Conservation (phyloP, 805 yeast genomes). For the Wickerhamiella cacticola region DNA sequence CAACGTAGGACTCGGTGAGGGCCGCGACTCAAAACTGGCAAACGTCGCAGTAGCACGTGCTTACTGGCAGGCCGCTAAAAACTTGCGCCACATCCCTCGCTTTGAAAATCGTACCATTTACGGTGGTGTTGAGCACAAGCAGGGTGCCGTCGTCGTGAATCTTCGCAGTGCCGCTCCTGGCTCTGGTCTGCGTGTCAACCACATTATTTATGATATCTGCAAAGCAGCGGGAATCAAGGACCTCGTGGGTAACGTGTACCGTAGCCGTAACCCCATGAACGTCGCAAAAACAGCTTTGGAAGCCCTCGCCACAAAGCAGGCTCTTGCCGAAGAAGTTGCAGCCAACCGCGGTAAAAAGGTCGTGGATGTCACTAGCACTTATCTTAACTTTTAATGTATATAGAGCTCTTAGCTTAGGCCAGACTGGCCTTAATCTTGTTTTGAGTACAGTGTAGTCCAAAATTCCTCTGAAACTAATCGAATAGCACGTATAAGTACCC, state of each 20-base stretch:
- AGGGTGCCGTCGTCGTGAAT: constrained; percentile 73
- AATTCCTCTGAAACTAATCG: too few relatives aligned
- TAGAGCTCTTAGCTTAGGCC: background rate
- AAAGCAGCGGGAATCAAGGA: constrained; percentile 91
- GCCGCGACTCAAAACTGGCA: constrained; percentile 71
- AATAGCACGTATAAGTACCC: too few relatives aligned
- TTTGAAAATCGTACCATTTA: constrained; percentile 84
- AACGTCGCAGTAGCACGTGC: constrained; percentile 70
- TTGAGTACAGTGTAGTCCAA: background rate
- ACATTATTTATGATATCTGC: constrained; percentile 79
- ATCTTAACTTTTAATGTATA: constrained; percentile 38
- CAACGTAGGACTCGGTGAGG: constrained; percentile 90
- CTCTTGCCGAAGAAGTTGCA: constrained; percentile 76
- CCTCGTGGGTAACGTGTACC: constrained; percentile 78
- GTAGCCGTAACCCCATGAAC: constrained; percentile 89
- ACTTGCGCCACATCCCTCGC: constrained; percentile 68
- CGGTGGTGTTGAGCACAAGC: constrained; percentile 71
- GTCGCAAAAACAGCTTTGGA: constrained; percentile 82
- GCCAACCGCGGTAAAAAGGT: constrained; percentile 87
- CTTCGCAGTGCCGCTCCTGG: constrained; percentile 86
- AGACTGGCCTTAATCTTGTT: background rate
- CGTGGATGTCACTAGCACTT: constrained; percentile 82
- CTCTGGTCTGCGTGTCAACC: constrained; percentile 84
- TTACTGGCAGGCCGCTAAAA: constrained; percentile 86
- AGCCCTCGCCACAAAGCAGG: constrained; percentile 64